Base-by-base conservation (phyloP, 108 stramenopile genomes). In the Fragilaria radians region DNA sequence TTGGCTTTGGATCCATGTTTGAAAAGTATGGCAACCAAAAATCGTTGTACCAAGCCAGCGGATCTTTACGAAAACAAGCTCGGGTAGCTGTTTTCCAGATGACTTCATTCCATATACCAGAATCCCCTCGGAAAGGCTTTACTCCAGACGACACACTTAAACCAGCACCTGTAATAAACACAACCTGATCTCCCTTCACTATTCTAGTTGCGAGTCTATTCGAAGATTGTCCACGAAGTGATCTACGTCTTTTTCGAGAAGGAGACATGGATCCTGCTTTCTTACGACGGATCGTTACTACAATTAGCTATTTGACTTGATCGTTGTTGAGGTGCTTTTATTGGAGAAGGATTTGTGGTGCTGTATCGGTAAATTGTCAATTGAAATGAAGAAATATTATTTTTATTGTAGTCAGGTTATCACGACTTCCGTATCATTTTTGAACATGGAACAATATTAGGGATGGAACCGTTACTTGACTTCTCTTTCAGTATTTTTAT, bases 81-180 rank as follows among this genome's bases (percentile, higher is more conserved):
- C 85, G 67, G 0, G 85, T 87, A 30, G 85, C 69, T 31, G 34
- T 73, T 25, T 74, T 78, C 85, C 85, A 87, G 29, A 87, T 66
- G 5, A 74, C 71, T 26, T 67, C 19, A n/a, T 72, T 68, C 85
- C 85, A 97, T 19, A 86, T 57, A 4, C 92, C 94, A 17, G 70
- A 61, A 14, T 68, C 69, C 22, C 87, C 85, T 3, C 96, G 73
- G 59, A 95, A 97, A 30, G 94, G 86, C 5, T 86, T 88, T 25
- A 96, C 88, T 11, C 95, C 95, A 47, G 77, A 76, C 7, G 87
- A 89, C 22, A 91, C 92, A 28, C 73, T 77, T 27, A 96, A 58
- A 29, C 95, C 95, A 2, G 95, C 95, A 23, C 95, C 95, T 3
- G 88, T 89, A 34, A 95, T 69, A 29, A 87, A 77, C 7, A 89